A percentile compares a stretch with the other conserved stretches of the same genome.
Evolutionary conservation across 2,329 filamentous ascomycete genomes (phyloP).

Genomic region (Diaporthe vaccinii): DNA sequence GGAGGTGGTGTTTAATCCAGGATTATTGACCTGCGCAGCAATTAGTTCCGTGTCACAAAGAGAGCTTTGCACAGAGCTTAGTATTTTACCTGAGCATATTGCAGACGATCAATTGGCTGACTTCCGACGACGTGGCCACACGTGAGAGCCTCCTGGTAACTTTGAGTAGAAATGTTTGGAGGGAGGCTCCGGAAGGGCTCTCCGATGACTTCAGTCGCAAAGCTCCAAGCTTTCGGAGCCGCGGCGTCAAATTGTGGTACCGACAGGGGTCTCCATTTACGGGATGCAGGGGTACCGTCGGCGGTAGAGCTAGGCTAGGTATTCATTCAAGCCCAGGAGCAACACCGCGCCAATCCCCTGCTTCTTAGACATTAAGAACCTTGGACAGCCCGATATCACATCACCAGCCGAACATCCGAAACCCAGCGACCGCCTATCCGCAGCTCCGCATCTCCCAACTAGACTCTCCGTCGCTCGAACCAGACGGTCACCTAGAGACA

Average conservation of each 20-base stretch:
- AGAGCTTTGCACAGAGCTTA: neutral
- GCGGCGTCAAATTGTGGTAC: conserved; percentile 35
- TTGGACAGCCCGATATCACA: neutral
- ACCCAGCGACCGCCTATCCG: neutral
- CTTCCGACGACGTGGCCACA: neutral
- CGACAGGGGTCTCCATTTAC: conserved; percentile 11
- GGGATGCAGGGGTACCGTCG: conserved; percentile 32
- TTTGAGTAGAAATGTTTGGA: neutral
- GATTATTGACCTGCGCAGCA: conserved; percentile 25
- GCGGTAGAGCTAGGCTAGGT: conserved; percentile 4
- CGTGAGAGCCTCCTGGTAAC: neutral
- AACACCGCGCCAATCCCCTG: conserved; percentile 11
- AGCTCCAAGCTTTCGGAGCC: conserved; percentile 30
- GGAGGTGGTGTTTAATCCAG: conserved; percentile 40
- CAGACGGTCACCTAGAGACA: neutral
- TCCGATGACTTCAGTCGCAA: conserved; percentile 35
- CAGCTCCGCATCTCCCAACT: neutral
- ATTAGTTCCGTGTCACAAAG: neutral
- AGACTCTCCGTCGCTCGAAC: neutral
- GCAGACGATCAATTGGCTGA: conserved; percentile 35
- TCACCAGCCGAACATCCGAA: neutral
- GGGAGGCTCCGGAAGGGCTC: neutral
- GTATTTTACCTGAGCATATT: conserved; percentile 36
- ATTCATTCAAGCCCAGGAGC: neutral
- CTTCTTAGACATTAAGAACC: neutral